Percentiles rank a stretch among this genome's conserved stretches.
phyloP scores from a whole-genome alignment of 2,329 filamentous ascomycete species.

The Nemania sp. region DNA sequence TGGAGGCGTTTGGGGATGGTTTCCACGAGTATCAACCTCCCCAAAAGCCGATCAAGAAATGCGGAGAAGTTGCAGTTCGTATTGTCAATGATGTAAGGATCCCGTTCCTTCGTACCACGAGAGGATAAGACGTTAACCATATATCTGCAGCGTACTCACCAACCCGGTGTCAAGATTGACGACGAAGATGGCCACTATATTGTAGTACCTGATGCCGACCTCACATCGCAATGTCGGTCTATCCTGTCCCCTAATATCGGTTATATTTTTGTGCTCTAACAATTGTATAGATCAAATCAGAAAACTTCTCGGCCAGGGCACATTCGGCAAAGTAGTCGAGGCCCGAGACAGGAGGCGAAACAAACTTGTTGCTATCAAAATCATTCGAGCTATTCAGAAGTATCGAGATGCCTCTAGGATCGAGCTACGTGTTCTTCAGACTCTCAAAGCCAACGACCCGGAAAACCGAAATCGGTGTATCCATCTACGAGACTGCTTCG shows the following conservation, averaged over 20 bases:
- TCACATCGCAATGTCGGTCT: conserved; percentile 86
- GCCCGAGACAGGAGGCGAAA: conserved; percentile 78
- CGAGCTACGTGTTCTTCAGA: conserved; percentile 89
- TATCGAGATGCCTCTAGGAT: conserved; percentile 96
- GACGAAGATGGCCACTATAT: conserved; percentile 98
- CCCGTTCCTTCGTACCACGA: neutral
- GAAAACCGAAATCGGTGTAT: conserved; percentile 96
- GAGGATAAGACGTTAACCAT: conserved; percentile 19
- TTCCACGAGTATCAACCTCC: conserved; percentile 84
- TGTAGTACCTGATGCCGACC: conserved; percentile 79
- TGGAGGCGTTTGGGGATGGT: conserved; percentile 70
- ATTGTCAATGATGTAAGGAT: conserved; percentile 65
- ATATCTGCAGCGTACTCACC: conserved; percentile 38
- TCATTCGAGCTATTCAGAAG: conserved; percentile 97
- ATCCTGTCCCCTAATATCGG: neutral
- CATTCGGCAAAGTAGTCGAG: conserved; percentile 97
- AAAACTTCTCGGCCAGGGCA: conserved; percentile 91
- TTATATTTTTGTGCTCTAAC: conserved; percentile 24
- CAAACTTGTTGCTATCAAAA: conserved; percentile 89
- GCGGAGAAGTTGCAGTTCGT: conserved; percentile 71
- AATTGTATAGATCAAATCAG: conserved; percentile 73
- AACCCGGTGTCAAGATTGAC: conserved; percentile 73
- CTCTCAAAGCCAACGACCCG: conserved; percentile 86
- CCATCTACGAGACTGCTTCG: conserved; percentile 93
- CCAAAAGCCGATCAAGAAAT: conserved; percentile 86